Evolutionary conservation across 2,329 filamentous ascomycete genomes (phyloP), one percentile per base, ranked within the genome.

Genomic region (Cladosporium sp.): DNA sequence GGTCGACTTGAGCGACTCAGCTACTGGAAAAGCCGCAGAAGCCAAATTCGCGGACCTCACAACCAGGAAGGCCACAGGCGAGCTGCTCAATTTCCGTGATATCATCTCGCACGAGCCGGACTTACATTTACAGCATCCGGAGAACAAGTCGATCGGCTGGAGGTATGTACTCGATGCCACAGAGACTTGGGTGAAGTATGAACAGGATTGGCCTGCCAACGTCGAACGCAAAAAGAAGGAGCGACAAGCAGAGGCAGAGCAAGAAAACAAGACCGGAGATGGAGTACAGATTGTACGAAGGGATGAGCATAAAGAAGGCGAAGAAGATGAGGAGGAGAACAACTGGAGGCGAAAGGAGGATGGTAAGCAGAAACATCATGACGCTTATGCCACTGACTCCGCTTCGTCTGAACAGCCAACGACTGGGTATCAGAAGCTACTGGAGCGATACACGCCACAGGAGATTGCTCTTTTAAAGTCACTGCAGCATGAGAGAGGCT

Each of bases 171-270:
- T 82, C 0, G 70, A 80, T 35, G 71, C 73, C 9, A 77, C 77
- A 0, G 79, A 82, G 58, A 72, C 78, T 51, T 78, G 74, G 67
- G 71, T 82, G 56, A 82, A 80, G 65, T 72, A 77, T 36, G 63
- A 72, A 7, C 71, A 82, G 59, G 64, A 72, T 1, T 82, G 79
- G 79, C 78, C 77, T 0, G 73, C 74, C 0, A 82, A 82, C 61
- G 34, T 75, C 8, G 68, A 75, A 62, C 72, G 71, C 58, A 61
- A 65, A 52, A 61, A 74, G 64, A 65, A 71, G 48, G 60, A 71
- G 56, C 65, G 72, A 37, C 59, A 63, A 36, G 61, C 65, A 24
- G 63, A 71, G 58, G 50, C 50, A 5, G 50, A 53, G 50, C 10
- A 35, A 17, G 37, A 42, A 4, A 68, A 70, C 49, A 62, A 68